Evolutionary conservation across 345 rosid species (phyloP), one percentile per base, ranked within the genome.

Genomic region (Brassica juncea): DNA sequence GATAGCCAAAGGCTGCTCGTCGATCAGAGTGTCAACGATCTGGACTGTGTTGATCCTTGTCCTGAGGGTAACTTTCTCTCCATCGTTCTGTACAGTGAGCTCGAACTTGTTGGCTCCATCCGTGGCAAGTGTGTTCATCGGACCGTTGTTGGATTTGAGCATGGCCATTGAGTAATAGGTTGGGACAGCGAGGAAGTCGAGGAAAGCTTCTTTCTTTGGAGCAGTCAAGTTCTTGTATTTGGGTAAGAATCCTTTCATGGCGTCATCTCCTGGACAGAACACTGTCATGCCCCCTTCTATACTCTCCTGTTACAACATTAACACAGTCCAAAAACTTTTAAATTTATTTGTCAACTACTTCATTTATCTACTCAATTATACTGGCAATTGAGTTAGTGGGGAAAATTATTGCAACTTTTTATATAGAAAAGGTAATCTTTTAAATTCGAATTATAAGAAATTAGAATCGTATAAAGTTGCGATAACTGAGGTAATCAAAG

Each of bases 111-210:
- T 87, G 2, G 92, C 88, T 34, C 98, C 97, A 10, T 92, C 90
- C 0, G 99, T 96, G 12, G 98, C 97, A 5, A 96, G 81, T 3
- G 99, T 92, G 97, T 90, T 96, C 94, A 85, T 92, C 8, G 83
- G 72, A 8, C 99, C 98, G 10, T 93, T 93, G 88, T 88, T 90
- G 84, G 97, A 88, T 77, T 84, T 92, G 75, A 96, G 87, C 94
- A 87, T 90, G 4, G 90, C 61, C 77, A 90, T 14, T 8, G 98
- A 91, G 73, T 84, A 83, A 82, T 96, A 96, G 0, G 93, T 59
- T 0, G 99, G 99, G 31, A 88, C 86, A 2, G 86, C 98, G 2
- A 81, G 84, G 83, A 89, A 96, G 61, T 96, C 94, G 4, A 93
- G 92, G 74, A 89, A 85, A 10, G 88, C 92, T 39, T 82, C 84